A percentile compares a stretch with the other conserved stretches of the same genome.
phyloP scores from a whole-genome alignment of 2,329 filamentous ascomycete genomes.

The Microsporum ferrugineum region DNA sequence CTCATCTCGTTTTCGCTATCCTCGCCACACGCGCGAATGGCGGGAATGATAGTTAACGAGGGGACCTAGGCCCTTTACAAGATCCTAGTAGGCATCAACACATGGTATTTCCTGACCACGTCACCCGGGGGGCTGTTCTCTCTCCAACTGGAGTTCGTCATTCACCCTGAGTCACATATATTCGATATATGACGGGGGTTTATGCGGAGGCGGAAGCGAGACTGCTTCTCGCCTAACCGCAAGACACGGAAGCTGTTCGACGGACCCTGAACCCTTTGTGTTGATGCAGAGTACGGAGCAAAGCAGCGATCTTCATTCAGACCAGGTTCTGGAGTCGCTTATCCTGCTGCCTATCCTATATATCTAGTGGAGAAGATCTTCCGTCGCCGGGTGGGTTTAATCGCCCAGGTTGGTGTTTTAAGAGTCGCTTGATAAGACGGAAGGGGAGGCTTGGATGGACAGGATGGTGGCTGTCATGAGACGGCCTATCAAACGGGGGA shows the following conservation, averaged over 20 bases:
- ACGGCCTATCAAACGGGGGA: not conserved
- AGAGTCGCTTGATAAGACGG: not conserved
- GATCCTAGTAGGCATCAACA: not conserved
- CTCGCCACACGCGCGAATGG: conserved; percentile 1
- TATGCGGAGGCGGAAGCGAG: not conserved
- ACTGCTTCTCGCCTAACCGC: not conserved
- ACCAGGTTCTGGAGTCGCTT: not conserved
- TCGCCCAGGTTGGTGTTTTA: not conserved
- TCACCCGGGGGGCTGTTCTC: not conserved
- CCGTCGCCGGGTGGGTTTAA: not conserved
- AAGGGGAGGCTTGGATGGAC: not conserved
- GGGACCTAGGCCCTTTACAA: not conserved
- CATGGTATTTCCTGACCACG: not conserved
- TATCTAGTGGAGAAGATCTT: not conserved
- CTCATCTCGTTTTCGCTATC: not conserved
- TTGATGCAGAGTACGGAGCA: not conserved
- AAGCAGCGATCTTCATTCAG: not conserved
- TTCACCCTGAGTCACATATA: not conserved
- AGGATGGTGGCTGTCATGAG: not conserved
- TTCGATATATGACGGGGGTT: not conserved
- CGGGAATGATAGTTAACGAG: not conserved
- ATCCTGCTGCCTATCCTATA: not conserved
- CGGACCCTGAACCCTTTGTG: not conserved
- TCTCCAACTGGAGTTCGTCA: not conserved
- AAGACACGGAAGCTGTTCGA: not conserved